phyloP scores from a whole-genome alignment of 768 basidiomycete genomes.

The Dictyophora rubrovolvata region DNA sequence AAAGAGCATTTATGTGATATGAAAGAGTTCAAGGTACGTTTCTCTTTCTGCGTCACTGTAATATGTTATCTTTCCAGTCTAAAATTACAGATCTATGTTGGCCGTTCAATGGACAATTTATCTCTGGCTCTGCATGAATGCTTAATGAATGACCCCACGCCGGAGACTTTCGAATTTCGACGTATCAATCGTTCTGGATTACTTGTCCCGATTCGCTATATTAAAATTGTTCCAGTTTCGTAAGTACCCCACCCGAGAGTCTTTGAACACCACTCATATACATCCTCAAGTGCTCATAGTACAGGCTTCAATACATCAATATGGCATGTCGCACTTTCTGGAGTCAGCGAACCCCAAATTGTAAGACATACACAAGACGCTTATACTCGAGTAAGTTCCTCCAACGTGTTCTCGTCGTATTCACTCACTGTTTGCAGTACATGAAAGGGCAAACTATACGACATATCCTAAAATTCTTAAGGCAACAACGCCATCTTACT shows the following conservation, averaged over 20 bases:
- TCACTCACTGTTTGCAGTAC: conserved; percentile 26
- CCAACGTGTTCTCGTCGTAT: neutral
- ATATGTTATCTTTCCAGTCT: neutral
- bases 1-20: conserved; percentile 79
- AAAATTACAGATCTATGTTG: conserved; percentile 46
- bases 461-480: conserved; percentile 65
- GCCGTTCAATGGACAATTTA: conserved; percentile 54
- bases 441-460: conserved; percentile 56
- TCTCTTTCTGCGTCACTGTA: too few species aligned
- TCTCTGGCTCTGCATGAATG: conserved; percentile 51
- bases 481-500: conserved; percentile 60
- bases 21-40: conserved; percentile 49
- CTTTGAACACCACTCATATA: neutral
- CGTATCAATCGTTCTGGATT: conserved; percentile 48
- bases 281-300: conserved; percentile 46
- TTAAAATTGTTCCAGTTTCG: conserved; percentile 72
- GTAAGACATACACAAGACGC: conserved; percentile 43
- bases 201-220: conserved; percentile 51
- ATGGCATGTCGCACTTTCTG: conserved; percentile 60
- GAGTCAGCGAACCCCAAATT: conserved; percentile 43
- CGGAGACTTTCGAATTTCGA: conserved; percentile 55
- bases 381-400: conserved; percentile 52
- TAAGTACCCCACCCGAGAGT: conserved; percentile 25
- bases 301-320: conserved; percentile 71
- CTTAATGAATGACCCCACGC: conserved; percentile 53